Percentiles rank a stretch among this genome's conserved stretches.
phyloP scores from a whole-genome alignment of 2,329 filamentous ascomycete species.

The Metarhizium anisopliae region DNA sequence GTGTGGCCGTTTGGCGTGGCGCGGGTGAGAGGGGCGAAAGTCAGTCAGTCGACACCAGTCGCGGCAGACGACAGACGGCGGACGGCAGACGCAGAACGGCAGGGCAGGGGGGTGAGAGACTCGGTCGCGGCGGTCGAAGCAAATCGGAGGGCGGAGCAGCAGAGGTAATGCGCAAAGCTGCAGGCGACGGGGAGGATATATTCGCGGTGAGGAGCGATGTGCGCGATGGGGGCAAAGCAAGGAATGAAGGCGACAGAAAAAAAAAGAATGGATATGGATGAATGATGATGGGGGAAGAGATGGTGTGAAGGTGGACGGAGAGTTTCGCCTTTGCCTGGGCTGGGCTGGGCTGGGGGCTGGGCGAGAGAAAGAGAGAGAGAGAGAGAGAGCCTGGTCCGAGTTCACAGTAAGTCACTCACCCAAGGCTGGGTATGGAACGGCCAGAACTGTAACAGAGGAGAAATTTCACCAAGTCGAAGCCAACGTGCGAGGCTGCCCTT shows the following conservation, averaged over 20 bases:
- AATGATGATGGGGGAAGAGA: slow-evolving; percentile 8
- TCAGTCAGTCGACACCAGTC: slow-evolving; percentile 5
- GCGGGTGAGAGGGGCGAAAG: slow-evolving; percentile 15
- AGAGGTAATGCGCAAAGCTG: slow-evolving; percentile 6
- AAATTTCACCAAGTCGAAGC: no score
- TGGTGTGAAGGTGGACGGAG: slow-evolving; percentile 7
- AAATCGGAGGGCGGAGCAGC: slow-evolving; percentile 1
- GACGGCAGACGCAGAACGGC: neutral
- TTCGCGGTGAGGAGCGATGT: neutral
- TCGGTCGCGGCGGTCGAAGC: slow-evolving; percentile 7
- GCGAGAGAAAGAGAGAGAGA: slow-evolving; percentile 1
- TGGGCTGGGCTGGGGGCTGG: slow-evolving; percentile 10
- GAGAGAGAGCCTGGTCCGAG: neutral
- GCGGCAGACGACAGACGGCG: neutral
- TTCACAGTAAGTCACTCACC: neutral
- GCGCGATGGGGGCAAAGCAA: slow-evolving; percentile 1
- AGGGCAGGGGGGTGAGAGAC: slow-evolving; percentile 4
- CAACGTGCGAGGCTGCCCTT: neutral
- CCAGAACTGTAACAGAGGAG: no score
- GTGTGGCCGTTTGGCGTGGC: slow-evolving; percentile 17
- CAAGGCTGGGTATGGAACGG: no score
- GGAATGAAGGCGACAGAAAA: neutral
- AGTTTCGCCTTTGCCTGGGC: slow-evolving; percentile 4
- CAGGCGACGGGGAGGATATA: neutral
- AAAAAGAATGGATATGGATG: slow-evolving; percentile 4